Conservation (phyloP, 306 rosid genomes). For the Heteromeles arbutifolia region DNA sequence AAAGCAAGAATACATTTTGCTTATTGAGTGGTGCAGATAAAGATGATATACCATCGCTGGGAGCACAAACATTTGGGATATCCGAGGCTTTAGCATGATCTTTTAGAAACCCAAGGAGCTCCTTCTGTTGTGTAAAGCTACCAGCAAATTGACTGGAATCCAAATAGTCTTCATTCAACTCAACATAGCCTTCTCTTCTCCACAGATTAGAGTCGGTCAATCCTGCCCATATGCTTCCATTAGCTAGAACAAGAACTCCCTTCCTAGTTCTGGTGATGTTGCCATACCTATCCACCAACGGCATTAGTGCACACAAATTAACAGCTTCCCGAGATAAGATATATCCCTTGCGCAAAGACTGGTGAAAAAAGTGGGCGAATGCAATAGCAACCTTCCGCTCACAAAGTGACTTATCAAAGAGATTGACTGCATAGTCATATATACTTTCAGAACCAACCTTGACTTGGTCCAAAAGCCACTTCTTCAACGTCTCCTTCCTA, state of each 20-base stretch:
- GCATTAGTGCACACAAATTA: conserved; percentile 28
- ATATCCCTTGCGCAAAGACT: conserved; percentile 17
- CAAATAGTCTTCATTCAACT: conserved; percentile 46
- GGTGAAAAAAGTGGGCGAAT: conserved; percentile 53
- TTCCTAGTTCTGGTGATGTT: not conserved
- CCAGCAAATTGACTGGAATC: conserved; percentile 24
- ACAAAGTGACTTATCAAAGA: conserved; percentile 6
- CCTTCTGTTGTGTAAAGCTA: not conserved
- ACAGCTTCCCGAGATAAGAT: conserved; percentile 17
- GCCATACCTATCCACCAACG: conserved; percentile 56
- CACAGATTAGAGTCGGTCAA: conserved; percentile 57
- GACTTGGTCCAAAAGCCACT: conserved; percentile 35
- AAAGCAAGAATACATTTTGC: conserved; percentile 50
- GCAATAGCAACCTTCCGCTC: conserved; percentile 21
- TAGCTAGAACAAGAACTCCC: conserved; percentile 58
- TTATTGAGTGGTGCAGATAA: conserved; percentile 44
- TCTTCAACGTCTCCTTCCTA: conserved; percentile 16
- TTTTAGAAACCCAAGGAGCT: conserved; percentile 37
- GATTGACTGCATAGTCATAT: conserved; percentile 22
- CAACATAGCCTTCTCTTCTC: conserved; percentile 44
- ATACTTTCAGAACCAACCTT: conserved; percentile 12
- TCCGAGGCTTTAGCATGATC: conserved; percentile 39
- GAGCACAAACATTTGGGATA: conserved; percentile 55
- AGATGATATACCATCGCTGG: conserved; percentile 39
- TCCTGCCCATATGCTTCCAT: conserved; percentile 56